Evolutionary conservation across 2,329 filamentous ascomycete species (phyloP), one percentile per base, ranked within the genome.

Genomic region (Keithomyces neogunnii): DNA sequence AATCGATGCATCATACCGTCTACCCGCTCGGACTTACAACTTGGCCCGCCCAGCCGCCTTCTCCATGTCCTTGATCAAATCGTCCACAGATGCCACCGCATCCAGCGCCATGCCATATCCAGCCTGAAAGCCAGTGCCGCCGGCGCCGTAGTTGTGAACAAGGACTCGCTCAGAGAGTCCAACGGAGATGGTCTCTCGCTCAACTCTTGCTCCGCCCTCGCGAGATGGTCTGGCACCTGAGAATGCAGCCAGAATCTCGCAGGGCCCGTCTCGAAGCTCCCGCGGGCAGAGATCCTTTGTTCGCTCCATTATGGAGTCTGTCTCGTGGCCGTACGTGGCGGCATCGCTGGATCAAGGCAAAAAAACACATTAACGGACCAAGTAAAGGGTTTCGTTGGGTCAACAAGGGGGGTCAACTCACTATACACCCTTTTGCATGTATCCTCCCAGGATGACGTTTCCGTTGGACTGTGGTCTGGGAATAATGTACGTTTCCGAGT

Each of bases 131-230:
- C 72, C 72, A 2, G 72, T 71, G 8, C 72, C 72, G 1, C 72
- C 70, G 4, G 71, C 72, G 4, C 72, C 72, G 54, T 75, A 73
- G 49, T 73, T 72, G 55, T 73, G 71, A 3, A 73, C 65, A 9
- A 69, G 45, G 0, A 53, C 50, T 1, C 60, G 56, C 13, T 56
- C 54, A 39, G 59, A 32, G 5, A 60, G 64, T 2, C 51, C 51
- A 3, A 69, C 56, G 0, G 50, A 26, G 5, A 65, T 19, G 7
- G 56, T 47, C 46, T 73, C 72, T 7, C 74, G 57, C 57, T 76
- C 73, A 19, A 76, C 69, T 2, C 73, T 68, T 38, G 65, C 67
- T 36, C 71, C 67, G 10, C 75, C 74, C 45, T 67, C 60, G 2
- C 67, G 64, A 1, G 67, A 71, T 1, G 67, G 68, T 9, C 68